Base-by-base conservation (phyloP, 352 stramenopile genomes). In the Phytophthora lateralis region DNA sequence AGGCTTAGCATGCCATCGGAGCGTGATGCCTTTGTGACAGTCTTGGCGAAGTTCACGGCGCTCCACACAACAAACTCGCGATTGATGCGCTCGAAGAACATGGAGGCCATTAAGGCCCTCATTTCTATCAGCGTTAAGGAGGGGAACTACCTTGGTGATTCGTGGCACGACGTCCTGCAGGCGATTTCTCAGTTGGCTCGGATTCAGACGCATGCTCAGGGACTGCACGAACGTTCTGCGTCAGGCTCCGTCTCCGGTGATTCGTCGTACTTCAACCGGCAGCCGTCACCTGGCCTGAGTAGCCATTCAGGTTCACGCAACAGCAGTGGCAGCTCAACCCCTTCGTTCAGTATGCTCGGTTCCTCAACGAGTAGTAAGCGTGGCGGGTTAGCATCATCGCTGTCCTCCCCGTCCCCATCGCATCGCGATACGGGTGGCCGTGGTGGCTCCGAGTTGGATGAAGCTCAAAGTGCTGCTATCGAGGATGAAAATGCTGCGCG, bases 181-280 rank as follows among this genome's bases (percentile, higher is more conserved):
- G 98, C 94, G 63, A 97, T 99, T 54, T 99, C 95, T 4, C 96
- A 99, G 71, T 80, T 99, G 27, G 96, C 96, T n/a, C 86, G 97
- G 20, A 88, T 99, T 15, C 92, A 99, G 63, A 93, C 98, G 3
- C 95, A 98, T 63, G 95, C 96, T 29, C 96, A 97, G 24, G 97
- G 97, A 0, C 50, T 89, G 77, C 72, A 93, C 80, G 66, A 74
- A 30, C 66, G 55, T 18, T 67, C 55, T 8, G 53, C 43, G 12
- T 38, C 48, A 10, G 55, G 55, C 35, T 63, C 60, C 1, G 37
- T 62, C 17, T 63, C 55, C 6, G 63, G 67, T 35, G 80, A 92
- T 32, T 79, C 69, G 27, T 79, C 96, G 34, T 98, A 98, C 55
- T 93, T 98, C 39, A 73, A 73, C 38, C 77, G 84, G 2, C 74